These are phyloP conservation scores for Aschersonia sp. DNA, from an alignment of 2,329 filamentous ascomycete genomes.

Conservation along the genomic window DNA sequence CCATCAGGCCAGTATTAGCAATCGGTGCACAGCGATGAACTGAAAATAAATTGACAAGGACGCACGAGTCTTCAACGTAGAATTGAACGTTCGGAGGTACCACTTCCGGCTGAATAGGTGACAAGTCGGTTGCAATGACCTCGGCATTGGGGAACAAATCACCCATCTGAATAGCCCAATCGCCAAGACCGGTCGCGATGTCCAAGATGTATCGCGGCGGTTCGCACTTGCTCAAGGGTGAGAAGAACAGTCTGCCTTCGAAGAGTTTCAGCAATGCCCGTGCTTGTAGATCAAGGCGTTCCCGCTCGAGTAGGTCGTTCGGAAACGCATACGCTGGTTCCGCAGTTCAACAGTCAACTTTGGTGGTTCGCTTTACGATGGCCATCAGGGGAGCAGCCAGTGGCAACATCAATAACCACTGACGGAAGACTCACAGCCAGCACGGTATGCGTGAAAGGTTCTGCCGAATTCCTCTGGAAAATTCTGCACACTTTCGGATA, in stretches of 20 bases:
- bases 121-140: conserved; percentile 51
- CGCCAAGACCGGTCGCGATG: conserved; percentile 30
- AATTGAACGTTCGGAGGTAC: conserved; percentile 65
- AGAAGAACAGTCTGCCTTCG: conserved; percentile 25
- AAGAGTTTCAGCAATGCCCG: conserved; percentile 22
- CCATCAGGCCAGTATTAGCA: too few relatives aligned
- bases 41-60: neutral
- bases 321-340: conserved; percentile 28
- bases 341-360: conserved; percentile 3
- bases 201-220: conserved; percentile 25
- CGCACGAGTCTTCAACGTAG: conserved; percentile 49
- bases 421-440: conserved; percentile 25
- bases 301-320: conserved; percentile 27
- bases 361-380: neutral
- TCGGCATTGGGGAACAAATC: conserved; percentile 42
- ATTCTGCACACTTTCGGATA: conserved; percentile 25
- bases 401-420: neutral
- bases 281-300: conserved; percentile 25
- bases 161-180: conserved; percentile 56
- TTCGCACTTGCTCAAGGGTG: conserved; percentile 20
- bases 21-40: too few relatives aligned
- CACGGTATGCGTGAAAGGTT: conserved; percentile 31
- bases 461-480: conserved; percentile 28
- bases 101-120: conserved; percentile 48
- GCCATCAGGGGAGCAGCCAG: neutral